Percentiles rank a stretch among this genome's conserved stretches.
These are phyloP conservation scores for Solanum pimpinellifolium DNA, from an alignment of 257 asterid species.

Conservation along the genomic window DNA sequence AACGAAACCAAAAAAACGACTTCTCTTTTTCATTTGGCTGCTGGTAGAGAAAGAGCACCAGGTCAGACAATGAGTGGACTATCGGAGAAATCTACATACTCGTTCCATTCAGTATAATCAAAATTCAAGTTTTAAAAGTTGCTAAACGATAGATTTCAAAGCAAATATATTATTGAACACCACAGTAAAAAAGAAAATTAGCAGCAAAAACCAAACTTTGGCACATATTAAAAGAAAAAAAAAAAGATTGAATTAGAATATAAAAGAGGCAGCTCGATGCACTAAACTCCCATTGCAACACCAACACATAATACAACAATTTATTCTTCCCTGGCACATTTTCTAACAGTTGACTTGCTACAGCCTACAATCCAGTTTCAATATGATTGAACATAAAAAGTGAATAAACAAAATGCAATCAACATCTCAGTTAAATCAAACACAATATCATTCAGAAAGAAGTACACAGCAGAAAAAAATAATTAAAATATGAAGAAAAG, in stretches of 20 bases:
- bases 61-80: background rate
- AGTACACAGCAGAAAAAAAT: background rate
- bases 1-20: background rate
- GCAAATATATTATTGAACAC: background rate
- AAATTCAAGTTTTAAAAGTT: background rate
- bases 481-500: background rate
- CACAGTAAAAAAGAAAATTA: background rate
- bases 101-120: background rate
- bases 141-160: background rate
- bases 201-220: background rate
- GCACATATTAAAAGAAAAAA: background rate
- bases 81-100: background rate
- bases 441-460: background rate
- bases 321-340: background rate
- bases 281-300: background rate
- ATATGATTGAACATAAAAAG: background rate
- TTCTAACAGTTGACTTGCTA: background rate
- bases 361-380: background rate
- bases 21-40: background rate
- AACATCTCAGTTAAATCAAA: background rate
- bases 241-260: background rate
- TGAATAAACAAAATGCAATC: background rate
- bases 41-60: background rate
- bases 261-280: background rate
- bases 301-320: background rate